These are phyloP conservation scores for Aspergillus ostianus DNA, from an alignment of 495 filamentous ascomycete genomes.

Conservation along the genomic window DNA sequence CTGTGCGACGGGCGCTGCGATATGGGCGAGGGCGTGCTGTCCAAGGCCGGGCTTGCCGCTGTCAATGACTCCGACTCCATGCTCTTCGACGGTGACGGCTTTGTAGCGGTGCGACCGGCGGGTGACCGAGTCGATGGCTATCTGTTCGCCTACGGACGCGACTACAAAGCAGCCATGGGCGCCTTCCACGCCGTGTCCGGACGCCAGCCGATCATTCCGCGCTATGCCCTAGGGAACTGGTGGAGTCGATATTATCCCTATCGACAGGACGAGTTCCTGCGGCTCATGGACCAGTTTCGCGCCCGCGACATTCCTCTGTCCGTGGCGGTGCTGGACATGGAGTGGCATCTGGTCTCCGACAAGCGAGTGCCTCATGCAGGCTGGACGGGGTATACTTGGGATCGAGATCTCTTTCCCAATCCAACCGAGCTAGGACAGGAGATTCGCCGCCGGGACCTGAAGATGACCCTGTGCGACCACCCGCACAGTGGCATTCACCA, in stretches of 20 bases:
- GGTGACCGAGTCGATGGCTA: slow-evolving; percentile 54
- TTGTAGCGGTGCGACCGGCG: slow-evolving; percentile 36
- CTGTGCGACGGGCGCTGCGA: slow-evolving; percentile 45
- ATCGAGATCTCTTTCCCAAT: slow-evolving; percentile 52
- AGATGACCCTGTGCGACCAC: slow-evolving; percentile 56
- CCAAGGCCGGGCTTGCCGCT: slow-evolving; percentile 42
- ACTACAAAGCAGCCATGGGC: slow-evolving; percentile 52
- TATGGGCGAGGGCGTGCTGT: slow-evolving; percentile 49
- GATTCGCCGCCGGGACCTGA: slow-evolving; percentile 44
- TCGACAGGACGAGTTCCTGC: slow-evolving; percentile 47
- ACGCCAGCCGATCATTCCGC: slow-evolving; percentile 52
- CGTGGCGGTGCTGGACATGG: slow-evolving; percentile 60
- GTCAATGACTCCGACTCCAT: slow-evolving; percentile 57
- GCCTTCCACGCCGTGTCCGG: slow-evolving; percentile 57
- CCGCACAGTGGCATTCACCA: slow-evolving; percentile 52
- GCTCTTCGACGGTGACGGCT: slow-evolving; percentile 53
- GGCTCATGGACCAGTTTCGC: slow-evolving; percentile 50
- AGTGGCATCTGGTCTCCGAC: slow-evolving; percentile 57
- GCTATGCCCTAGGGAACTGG: slow-evolving; percentile 62
- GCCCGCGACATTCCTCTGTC: slow-evolving; percentile 48
- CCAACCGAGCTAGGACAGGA: slow-evolving; percentile 42
- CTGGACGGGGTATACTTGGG: slow-evolving; percentile 65
- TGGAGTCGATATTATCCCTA: slow-evolving; percentile 61
- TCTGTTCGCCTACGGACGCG: slow-evolving; percentile 54
- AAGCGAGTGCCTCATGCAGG: slow-evolving; percentile 37